Evolutionary conservation across 2,329 filamentous ascomycete species (phyloP).

Genomic region (Aureobasidium sp.): DNA sequence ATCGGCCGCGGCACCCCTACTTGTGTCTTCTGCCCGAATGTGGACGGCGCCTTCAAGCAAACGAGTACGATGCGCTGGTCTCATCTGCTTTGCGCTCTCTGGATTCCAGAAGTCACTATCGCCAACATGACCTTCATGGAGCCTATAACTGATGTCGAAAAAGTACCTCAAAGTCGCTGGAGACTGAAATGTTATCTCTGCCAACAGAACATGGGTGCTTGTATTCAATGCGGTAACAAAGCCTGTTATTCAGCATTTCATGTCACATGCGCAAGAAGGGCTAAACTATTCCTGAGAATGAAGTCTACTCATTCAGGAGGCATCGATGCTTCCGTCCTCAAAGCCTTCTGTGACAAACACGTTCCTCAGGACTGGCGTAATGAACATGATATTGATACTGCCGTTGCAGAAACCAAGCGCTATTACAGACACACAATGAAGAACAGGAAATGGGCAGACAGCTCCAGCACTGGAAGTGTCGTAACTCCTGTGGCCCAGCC

Average conservation of each 20-base stretch:
- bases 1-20: conserved; percentile 88
- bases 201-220: conserved; percentile 94
- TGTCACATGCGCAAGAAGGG: conserved; percentile 86
- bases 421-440: conserved; percentile 89
- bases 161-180: conserved; percentile 92
- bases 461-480: conserved; percentile 72
- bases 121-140: conserved; percentile 98
- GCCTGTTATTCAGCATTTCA: conserved; percentile 96
- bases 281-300: conserved; percentile 89
- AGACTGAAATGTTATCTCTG: conserved; percentile 93
- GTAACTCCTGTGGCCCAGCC: conserved; percentile 54
- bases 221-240: conserved; percentile 97
- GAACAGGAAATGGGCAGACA: conserved; percentile 85
- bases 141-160: conserved; percentile 94
- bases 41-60: conserved; percentile 96
- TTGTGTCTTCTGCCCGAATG: conserved; percentile 97
- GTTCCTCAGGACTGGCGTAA: conserved; percentile 81
- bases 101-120: conserved; percentile 94
- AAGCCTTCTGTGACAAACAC: conserved; percentile 94
- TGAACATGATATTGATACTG: conserved; percentile 74
- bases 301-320: conserved; percentile 80
- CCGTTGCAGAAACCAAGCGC: conserved; percentile 74
- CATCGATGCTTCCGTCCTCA: conserved; percentile 74
- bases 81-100: conserved; percentile 92
- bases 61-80: conserved; percentile 96